These are phyloP conservation scores for Coemansia sp. DNA, from an alignment of 192 early-diverging fungal genomes.

Conservation along the genomic window DNA sequence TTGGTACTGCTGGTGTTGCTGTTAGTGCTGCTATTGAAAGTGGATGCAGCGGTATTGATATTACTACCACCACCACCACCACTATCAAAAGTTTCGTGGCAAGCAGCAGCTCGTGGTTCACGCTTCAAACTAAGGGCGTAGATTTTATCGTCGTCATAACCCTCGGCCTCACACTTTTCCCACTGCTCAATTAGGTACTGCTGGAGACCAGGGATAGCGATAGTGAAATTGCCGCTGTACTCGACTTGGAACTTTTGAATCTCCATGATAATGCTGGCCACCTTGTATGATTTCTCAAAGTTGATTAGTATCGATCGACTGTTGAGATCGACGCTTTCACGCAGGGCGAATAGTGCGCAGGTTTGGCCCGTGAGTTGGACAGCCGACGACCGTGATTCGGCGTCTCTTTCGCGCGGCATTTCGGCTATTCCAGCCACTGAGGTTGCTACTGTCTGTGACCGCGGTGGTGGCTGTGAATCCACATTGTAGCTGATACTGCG, in stretches of 20 bases:
- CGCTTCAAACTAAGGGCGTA: slow-evolving; percentile 44
- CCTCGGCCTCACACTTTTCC: slow-evolving; percentile 32
- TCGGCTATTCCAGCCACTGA: neutral
- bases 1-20: neutral
- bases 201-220: slow-evolving; percentile 54
- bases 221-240: slow-evolving; percentile 62
- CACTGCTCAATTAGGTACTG: slow-evolving; percentile 55
- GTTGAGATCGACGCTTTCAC: slow-evolving; percentile 36
- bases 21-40: neutral
- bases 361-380: slow-evolving; percentile 49
- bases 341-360: slow-evolving; percentile 38
- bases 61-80: neutral
- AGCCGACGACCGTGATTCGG: neutral
- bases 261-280: slow-evolving; percentile 67
- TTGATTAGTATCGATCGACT: slow-evolving; percentile 67
- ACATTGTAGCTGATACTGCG: neutral
- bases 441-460: neutral
- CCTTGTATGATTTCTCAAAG: slow-evolving; percentile 77
- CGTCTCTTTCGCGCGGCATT: neutral
- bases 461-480: neutral
- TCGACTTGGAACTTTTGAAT: slow-evolving; percentile 76
- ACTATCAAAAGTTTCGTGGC: neutral
- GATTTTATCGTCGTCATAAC: slow-evolving; percentile 52
- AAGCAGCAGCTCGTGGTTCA: slow-evolving; percentile 38
- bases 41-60: neutral